phyloP scores from a whole-genome alignment of 257 asterid genomes.

The Oldenlandia corymbosa region DNA sequence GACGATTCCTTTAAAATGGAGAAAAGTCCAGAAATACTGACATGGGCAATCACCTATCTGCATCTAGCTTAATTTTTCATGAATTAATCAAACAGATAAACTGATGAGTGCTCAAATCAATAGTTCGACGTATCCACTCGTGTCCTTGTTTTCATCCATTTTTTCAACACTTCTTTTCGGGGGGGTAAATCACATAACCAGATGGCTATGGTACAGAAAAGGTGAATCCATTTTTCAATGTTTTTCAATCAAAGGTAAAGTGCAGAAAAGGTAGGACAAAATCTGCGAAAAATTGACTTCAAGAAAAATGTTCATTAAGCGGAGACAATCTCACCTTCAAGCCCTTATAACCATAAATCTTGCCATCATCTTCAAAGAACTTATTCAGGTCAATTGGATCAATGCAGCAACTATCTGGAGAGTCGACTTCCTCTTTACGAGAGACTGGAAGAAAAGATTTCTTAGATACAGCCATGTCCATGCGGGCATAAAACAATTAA shows the following conservation, averaged over 20 bases:
- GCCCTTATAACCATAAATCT: constrained; percentile 71
- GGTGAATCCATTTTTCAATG: too few relatives aligned
- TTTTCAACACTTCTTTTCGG: not conserved
- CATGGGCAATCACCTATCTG: not conserved
- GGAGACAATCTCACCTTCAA: constrained; percentile 48
- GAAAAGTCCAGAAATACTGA: not conserved
- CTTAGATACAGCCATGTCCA: not conserved
- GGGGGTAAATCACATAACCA: too few relatives aligned
- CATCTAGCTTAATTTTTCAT: not conserved
- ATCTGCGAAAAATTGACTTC: not conserved
- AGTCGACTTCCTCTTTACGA: constrained; percentile 65
- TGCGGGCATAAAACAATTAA: not conserved
- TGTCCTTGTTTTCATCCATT: too few relatives aligned
- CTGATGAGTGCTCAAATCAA: not conserved
- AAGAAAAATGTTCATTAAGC: not conserved
- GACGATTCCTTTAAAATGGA: not conserved
- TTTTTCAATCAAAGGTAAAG: too few relatives aligned
- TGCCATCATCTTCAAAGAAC: constrained; percentile 79
- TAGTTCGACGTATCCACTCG: not conserved
- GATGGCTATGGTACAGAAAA: too few relatives aligned
- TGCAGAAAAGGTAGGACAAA: not conserved
- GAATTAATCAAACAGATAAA: not conserved
- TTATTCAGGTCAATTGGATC: constrained; percentile 69
- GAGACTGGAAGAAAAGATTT: constrained; percentile 40
- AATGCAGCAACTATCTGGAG: constrained; percentile 46